Conservation (phyloP, 108 stramenopile species). For the Skeletonema grethae region DNA sequence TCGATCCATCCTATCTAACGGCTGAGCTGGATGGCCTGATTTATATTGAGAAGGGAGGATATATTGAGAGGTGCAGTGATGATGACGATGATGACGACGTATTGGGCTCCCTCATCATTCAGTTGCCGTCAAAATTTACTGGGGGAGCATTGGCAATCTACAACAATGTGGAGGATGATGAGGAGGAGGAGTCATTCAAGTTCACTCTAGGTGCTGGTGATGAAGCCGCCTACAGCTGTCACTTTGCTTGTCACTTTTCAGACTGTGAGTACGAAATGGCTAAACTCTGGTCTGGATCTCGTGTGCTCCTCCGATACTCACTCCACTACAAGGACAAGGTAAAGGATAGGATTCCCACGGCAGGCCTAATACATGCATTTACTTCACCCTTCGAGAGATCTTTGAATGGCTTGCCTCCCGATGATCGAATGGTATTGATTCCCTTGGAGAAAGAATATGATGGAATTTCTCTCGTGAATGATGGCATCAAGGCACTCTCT, state of each 20-base stretch:
- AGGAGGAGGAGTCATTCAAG: not conserved
- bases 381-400: not conserved
- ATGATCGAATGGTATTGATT: slow-evolving; percentile 1
- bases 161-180: not conserved
- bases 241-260: slow-evolving; percentile 24
- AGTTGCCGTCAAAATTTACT: slow-evolving; percentile 25
- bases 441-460: slow-evolving; percentile 3
- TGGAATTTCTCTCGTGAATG: not conserved
- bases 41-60: slow-evolving; percentile 23
- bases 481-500: slow-evolving; percentile 9
- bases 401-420: not conserved
- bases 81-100: not conserved
- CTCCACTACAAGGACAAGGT: slow-evolving; percentile 1
- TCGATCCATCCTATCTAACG: slow-evolving; percentile 9
- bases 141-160: slow-evolving; percentile 17
- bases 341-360: not conserved
- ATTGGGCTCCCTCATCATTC: slow-evolving; percentile 12
- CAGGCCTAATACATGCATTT: not conserved
- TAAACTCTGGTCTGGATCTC: slow-evolving; percentile 20
- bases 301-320: slow-evolving; percentile 27
- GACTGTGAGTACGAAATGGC: slow-evolving; percentile 23
- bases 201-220: slow-evolving; percentile 14
- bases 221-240: slow-evolving; percentile 17
- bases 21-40: slow-evolving; percentile 21
- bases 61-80: slow-evolving; percentile 8